Percentiles rank a stretch among this genome's conserved stretches.
Conservation (phyloP, 148 eudicot species). For the Pouteria glomerata region DNA sequence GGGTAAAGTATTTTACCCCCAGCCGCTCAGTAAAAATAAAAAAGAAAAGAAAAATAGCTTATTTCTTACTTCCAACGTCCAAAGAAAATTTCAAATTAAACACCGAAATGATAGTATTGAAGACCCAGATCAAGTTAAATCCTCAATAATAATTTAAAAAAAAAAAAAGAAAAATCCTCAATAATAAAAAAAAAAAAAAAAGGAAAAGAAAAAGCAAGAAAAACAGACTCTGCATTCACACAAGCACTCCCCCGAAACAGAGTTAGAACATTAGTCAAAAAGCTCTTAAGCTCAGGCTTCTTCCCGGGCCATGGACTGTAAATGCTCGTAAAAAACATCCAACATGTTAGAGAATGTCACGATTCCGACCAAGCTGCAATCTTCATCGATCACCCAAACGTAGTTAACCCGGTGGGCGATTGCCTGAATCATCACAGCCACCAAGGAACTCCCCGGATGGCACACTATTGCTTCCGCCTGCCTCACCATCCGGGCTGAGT, state of each 20-base stretch:
- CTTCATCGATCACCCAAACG: constrained; percentile 82
- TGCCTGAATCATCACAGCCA: constrained; percentile 91
- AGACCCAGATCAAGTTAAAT: not conserved
- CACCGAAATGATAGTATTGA: not conserved
- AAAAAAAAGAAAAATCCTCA: not conserved
- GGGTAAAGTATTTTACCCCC: too few species aligned
- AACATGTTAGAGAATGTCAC: constrained; percentile 67
- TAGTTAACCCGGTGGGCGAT: constrained; percentile 74
- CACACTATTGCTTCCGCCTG: constrained; percentile 71
- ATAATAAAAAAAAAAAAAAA: not conserved
- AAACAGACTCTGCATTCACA: not conserved
- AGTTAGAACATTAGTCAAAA: not conserved
- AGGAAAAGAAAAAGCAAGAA: too few species aligned
- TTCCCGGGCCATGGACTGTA: constrained; percentile 33
- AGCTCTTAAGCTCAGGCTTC: too few species aligned
- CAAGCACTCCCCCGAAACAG: not conserved
- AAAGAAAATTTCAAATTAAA: not conserved
- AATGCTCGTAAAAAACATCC: constrained; percentile 49
- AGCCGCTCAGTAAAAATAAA: too few species aligned
- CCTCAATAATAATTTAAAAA: too few species aligned
- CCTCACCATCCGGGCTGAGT: constrained; percentile 56
- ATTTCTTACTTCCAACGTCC: too few species aligned
- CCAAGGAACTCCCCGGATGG: constrained; percentile 66
- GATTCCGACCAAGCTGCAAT: constrained; percentile 51
- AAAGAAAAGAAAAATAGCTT: too few species aligned